Evolutionary conservation across 169 alveolate species (phyloP).

Genomic region (Amoebophrya sp.): DNA sequence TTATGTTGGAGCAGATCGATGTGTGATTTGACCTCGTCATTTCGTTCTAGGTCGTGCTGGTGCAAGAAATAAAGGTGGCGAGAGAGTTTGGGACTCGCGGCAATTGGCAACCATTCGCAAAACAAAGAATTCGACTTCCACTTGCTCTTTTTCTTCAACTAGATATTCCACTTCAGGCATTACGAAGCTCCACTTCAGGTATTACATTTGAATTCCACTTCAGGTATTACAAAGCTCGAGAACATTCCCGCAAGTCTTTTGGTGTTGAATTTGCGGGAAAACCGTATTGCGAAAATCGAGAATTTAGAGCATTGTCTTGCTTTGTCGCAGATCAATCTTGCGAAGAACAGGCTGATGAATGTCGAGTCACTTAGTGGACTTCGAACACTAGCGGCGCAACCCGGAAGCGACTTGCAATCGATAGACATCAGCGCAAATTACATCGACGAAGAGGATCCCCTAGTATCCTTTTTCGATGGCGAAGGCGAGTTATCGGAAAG

Average conservation of each 20-base stretch:
- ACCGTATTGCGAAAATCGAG: background rate
- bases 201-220: no score
- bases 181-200: no score
- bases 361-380: background rate
- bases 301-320: background rate
- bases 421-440: background rate
- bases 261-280: background rate
- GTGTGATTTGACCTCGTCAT: no score
- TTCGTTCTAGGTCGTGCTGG: no score
- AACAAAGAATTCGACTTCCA: no score
- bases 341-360: background rate
- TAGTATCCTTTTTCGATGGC: background rate
- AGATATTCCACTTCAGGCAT: no score
- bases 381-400: background rate
- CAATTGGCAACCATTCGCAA: no score
- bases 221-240: background rate
- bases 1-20: no score
- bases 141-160: no score
- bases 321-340: background rate
- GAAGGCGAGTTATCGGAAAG: background rate
- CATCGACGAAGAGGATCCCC: constrained; percentile 9
- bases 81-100: no score
- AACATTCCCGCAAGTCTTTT: background rate
- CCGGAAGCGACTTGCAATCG: background rate
- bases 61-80: no score